A percentile compares a stretch with the other conserved stretches of the same genome.
These are phyloP conservation scores for Penicillium mononematosum DNA, from an alignment of 495 filamentous ascomycete genomes.

Conservation along the genomic window DNA sequence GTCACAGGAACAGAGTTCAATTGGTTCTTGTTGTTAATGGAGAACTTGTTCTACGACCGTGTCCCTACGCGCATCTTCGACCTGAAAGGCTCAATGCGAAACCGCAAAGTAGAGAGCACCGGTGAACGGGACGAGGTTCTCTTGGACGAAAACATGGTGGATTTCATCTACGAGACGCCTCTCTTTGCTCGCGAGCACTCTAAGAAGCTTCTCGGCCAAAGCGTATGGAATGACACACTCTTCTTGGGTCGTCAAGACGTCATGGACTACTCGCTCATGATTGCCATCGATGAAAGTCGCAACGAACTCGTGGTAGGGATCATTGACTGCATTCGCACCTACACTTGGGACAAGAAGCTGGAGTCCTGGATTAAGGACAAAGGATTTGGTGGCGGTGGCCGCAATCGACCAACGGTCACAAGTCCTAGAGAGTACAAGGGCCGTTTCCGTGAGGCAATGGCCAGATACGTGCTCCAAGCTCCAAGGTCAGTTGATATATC, in stretches of 20 bases:
- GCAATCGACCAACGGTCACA: slow-evolving; percentile 92
- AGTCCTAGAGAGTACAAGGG: slow-evolving; percentile 97
- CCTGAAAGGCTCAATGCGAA: slow-evolving; percentile 97
- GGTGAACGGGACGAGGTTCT: slow-evolving; percentile 95
- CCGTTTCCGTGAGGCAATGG: slow-evolving; percentile 95
- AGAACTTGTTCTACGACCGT: slow-evolving; percentile 98
- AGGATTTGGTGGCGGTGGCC: slow-evolving; percentile 77
- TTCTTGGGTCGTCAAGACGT: slow-evolving; percentile 91
- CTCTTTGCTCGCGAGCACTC: slow-evolving; percentile 91
- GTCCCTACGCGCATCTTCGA: slow-evolving; percentile 92
- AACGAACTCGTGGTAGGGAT: slow-evolving; percentile 95
- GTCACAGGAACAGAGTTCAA: slow-evolving; percentile 90
- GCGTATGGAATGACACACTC: slow-evolving; percentile 94
- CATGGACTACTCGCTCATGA: slow-evolving; percentile 99
- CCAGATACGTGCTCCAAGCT: slow-evolving; percentile 76
- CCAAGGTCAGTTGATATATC: slow-evolving; percentile 52
- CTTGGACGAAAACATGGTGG: slow-evolving; percentile 98
- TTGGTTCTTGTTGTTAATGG: slow-evolving; percentile 92
- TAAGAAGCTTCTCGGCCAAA: slow-evolving; percentile 78
- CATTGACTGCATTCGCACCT: slow-evolving; percentile 97
- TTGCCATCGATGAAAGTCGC: slow-evolving; percentile 85
- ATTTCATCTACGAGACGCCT: slow-evolving; percentile 97
- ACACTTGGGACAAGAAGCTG: slow-evolving; percentile 99
- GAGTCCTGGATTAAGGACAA: slow-evolving; percentile 99
- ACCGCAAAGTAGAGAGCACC: slow-evolving; percentile 91